Conservation (phyloP, 495 filamentous ascomycete genomes). For the Penicillium lagena region DNA sequence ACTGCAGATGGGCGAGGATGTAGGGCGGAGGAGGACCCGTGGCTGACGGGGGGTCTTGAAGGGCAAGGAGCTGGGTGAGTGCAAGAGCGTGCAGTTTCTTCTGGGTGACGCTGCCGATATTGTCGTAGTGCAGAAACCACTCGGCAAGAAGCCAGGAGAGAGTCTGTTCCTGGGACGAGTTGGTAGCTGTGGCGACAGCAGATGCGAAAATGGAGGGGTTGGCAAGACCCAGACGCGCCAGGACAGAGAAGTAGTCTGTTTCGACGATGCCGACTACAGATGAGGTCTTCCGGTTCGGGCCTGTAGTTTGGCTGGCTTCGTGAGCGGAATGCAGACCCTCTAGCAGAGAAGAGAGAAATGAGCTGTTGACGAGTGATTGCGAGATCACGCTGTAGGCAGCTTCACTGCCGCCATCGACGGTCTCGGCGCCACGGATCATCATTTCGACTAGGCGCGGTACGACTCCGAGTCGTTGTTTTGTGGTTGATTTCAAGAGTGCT, state of each 20-base stretch:
- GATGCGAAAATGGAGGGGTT: constrained; percentile 60
- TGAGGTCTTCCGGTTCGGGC: constrained; percentile 59
- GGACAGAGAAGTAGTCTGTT: constrained; percentile 76
- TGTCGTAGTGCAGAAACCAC: constrained; percentile 86
- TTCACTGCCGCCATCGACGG: constrained; percentile 62
- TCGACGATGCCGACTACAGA: constrained; percentile 63
- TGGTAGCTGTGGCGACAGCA: constrained; percentile 36
- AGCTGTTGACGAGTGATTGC: constrained; percentile 60
- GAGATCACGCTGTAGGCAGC: constrained; percentile 57
- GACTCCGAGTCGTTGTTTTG: constrained; percentile 57
- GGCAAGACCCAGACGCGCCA: constrained; percentile 70
- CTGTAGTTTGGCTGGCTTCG: constrained; percentile 67
- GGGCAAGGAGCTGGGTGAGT: constrained; percentile 71
- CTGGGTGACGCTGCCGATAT: constrained; percentile 63
- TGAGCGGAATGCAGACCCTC: constrained; percentile 65
- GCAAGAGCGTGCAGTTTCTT: constrained; percentile 80
- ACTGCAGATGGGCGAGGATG: constrained; percentile 56
- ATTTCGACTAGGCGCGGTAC: constrained; percentile 64
- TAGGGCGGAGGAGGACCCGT: constrained; percentile 32
- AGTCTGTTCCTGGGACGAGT: constrained; percentile 41
- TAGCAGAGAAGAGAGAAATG: constrained; percentile 60
- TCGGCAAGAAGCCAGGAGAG: constrained; percentile 70
- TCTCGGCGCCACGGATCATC: constrained; percentile 62
- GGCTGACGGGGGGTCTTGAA: constrained; percentile 38
- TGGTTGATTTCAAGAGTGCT: constrained; percentile 44